Evolutionary conservation across 2,329 filamentous ascomycete genomes (phyloP), one percentile per base, ranked within the genome.

Genomic region (Penicillium decumbens): DNA sequence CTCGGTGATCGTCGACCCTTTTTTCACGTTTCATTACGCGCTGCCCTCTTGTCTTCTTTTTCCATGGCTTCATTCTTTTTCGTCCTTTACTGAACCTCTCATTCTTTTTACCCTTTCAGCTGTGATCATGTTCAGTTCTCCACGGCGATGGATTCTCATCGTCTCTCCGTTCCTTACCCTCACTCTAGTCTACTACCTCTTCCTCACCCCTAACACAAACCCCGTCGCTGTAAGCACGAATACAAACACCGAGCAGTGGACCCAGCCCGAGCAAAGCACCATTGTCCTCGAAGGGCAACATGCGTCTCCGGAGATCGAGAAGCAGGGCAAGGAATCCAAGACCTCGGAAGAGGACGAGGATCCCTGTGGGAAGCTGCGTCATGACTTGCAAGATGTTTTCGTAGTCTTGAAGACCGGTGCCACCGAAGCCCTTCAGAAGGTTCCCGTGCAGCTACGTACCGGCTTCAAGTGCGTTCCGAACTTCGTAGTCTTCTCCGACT

Each of bases 401-500:
- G 60, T 65, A 2, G 48, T 65, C 9, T 13, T 66, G 29, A 66
- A 64, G 39, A 66, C 64, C 0, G 63, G 64, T 5, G 61, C 61
- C 3, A 66, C 63, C 3, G 64, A 65, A 49, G 55, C 63, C 9
- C 55, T 57, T 4, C 45, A 64, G 10, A 66, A 65, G 38, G 46
- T 65, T 2, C 63, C 63, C 12, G 47, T 64, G 6, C 64, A 65
- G 39, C 30, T 66, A n/a, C 52, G 55, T 28, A 66, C 64, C 6
- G 61, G 57, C 3, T 57, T 66, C 4, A 49, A 58, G 46, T 65
- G 62, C 46, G 54, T 65, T 18, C 63, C 60, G 4, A 57, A 66
- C 42, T 66, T 59, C 18, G 61, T 53, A 6, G 45, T 66, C 9
- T 63, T 66, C 51, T 66, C 63, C 39, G 63, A 66, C 43, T 62